Base-by-base conservation (phyloP, 345 rosid species). In the Salix exigua region DNA sequence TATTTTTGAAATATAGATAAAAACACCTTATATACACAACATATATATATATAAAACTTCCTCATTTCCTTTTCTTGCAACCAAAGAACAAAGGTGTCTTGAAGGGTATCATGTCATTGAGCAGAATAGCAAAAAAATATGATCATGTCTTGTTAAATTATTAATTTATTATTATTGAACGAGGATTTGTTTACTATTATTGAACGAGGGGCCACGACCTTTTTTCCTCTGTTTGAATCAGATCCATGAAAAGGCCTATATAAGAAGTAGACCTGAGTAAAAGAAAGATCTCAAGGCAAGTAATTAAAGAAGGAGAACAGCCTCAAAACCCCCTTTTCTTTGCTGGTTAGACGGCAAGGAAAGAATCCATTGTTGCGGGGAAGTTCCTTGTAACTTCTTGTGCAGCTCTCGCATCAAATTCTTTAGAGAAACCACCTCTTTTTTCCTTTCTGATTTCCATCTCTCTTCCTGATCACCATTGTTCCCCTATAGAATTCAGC, bases 311-410 rank as follows among this genome's bases (percentile, higher is more conserved):
- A 63, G 65, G 73, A 64, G 18, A 77, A 68, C 77, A 73, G 77
- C 72, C 75, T 71, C 61, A 21, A 72, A 77, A 83, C 33, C 51
- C 67, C 70, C 70, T 75, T 80, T 75, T 64, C 78, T 73, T 71
- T 70, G 71, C 80, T 68, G 74, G 84, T 80, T 78, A 42, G 18
- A 74, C 83, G 87, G 84, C 81, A 88, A 86, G 89, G 30, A 85
- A 88, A 63, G 86, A 74, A 84, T 82, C 81, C 75, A 72, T 77
- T 76, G 74, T 65, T 66, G 40, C 18, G 46, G 71, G 82, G 80
- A 85, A 79, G 60, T n/a, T 74, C 71, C 79, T 66, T 26, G 81
- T 78, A 80, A 26, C 82, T 80, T 84, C 83, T 79, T 30, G 5
- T 7, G 7, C 66, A 75, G 48, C 77, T 76, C 46, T 37, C 68